Base-by-base conservation (phyloP, 2,329 filamentous ascomycete genomes). In the Thermoascus crustaceus region DNA sequence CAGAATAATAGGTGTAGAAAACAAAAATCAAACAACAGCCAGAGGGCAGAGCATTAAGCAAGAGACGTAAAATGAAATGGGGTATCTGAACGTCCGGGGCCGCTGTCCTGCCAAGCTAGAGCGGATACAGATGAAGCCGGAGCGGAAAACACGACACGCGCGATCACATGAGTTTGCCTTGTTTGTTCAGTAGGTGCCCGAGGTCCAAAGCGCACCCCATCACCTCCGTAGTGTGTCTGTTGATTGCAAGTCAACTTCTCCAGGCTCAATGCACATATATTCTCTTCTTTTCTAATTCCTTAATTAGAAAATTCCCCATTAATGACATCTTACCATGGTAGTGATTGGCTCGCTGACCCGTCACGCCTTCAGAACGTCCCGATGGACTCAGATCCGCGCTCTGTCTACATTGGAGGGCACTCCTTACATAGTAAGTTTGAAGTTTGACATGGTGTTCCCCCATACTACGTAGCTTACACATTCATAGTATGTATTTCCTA, bases 401-500 rank as follows among this genome's bases (percentile, higher is more conserved):
- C 39, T 64, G 30, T 59, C 60, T 14, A 65, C 63, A 4, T 41
- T 66, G 4, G 53, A 62, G 29, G 49, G 50, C 7, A 54, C 58
- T 38, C 54, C 61, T 32, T 46, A 66, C 45, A 63, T 66, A 37
- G 63, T 64, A 53, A 36, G 60, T 42, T 24, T 4, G 17, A 16
- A 33, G 16, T 22, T 13, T 21, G 29, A 24, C 5, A 23, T 21
- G 13, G 4, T 35, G 10, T 13, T 37, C 26, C 27, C 16, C 10
- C 10, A 34, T 22, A 22, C 39, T 44, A 25, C 43, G 52, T 32
- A 54, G 32, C 21, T 2, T 18, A 9, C 26, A 11, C 7, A 19
- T 46, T 16, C 17, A 13, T 40, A 73, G 69, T 75, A 74, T 47
- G 59, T 71, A 11, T 71, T 72, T 50, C 57, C 63, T 17, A 58